Evolutionary conservation across 2,329 filamentous ascomycete species (phyloP).

Genomic region (Neonectria neomacrospora): DNA sequence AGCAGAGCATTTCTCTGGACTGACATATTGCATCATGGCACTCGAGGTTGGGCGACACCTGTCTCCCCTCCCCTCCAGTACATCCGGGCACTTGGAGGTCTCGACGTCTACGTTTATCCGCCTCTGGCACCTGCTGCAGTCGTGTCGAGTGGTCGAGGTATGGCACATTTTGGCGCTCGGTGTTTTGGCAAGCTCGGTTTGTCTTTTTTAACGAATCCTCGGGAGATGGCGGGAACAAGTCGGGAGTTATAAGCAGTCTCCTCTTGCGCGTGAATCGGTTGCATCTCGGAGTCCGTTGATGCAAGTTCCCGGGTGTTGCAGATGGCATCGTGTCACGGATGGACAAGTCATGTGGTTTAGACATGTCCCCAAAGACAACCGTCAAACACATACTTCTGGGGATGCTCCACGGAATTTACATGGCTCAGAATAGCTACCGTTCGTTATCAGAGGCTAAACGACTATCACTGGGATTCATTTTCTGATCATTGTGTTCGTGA

Average conservation of each 20-base stretch:
- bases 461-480: not conserved
- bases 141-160: not conserved
- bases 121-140: conserved; percentile 13
- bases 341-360: not conserved
- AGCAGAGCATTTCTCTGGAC: not conserved
- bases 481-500: not conserved
- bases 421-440: not conserved
- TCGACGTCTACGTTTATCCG: not conserved
- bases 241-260: not conserved
- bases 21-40: not conserved
- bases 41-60: not conserved
- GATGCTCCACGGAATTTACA: not conserved
- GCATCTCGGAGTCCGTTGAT: not conserved
- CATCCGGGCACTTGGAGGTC: not conserved
- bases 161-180: not conserved
- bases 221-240: not conserved
- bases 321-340: not conserved
- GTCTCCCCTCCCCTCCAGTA: not conserved
- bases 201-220: not conserved
- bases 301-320: not conserved
- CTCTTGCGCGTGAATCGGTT: not conserved
- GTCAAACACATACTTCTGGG: not conserved
- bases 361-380: not conserved
- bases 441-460: not conserved
- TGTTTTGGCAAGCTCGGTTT: not conserved